Percentiles rank a stretch among this genome's conserved stretches.
phyloP scores from a whole-genome alignment of 164 flowering plant genomes.

The Kingdonia uniflora region DNA sequence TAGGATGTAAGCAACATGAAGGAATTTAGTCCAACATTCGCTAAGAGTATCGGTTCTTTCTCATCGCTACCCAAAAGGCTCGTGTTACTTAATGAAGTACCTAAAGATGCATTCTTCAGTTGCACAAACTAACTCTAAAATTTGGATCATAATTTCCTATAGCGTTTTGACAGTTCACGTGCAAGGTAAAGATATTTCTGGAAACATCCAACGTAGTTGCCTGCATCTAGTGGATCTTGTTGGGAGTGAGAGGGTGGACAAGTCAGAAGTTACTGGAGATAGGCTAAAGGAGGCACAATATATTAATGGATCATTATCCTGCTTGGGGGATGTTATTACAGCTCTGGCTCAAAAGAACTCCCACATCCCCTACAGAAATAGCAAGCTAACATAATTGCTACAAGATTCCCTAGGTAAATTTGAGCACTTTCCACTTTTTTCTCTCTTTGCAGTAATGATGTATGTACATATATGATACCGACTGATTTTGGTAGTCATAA shows the following conservation, averaged over 20 bases:
- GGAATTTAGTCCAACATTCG: no score
- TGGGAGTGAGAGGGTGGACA: slow-evolving; percentile 79
- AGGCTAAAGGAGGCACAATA: slow-evolving; percentile 75
- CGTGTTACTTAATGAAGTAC: no score
- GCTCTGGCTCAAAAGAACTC: slow-evolving; percentile 80
- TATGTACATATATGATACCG: no score
- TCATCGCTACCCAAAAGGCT: no score
- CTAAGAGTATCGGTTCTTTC: no score
- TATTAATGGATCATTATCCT: slow-evolving; percentile 74
- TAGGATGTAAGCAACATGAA: no score
- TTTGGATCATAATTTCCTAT: slow-evolving; percentile 3
- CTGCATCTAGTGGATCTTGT: slow-evolving; percentile 75
- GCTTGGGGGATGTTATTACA: slow-evolving; percentile 79
- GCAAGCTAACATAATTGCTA: slow-evolving; percentile 86
- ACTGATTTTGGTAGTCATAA: no score
- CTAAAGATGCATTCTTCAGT: no score
- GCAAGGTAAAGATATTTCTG: slow-evolving; percentile 49
- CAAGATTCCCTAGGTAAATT: slow-evolving; percentile 92
- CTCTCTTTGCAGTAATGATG: no score
- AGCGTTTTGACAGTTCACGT: slow-evolving; percentile 60
- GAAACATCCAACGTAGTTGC: slow-evolving; percentile 37
- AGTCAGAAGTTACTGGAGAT: slow-evolving; percentile 75
- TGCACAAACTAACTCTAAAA: no score
- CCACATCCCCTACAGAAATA: slow-evolving; percentile 78
- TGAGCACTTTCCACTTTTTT: neutral